A percentile compares a stretch with the other conserved stretches of the same genome.
These are phyloP conservation scores for Henningerozyma blattae DNA, from an alignment of 805 yeast genomes.

Conservation along the genomic window DNA sequence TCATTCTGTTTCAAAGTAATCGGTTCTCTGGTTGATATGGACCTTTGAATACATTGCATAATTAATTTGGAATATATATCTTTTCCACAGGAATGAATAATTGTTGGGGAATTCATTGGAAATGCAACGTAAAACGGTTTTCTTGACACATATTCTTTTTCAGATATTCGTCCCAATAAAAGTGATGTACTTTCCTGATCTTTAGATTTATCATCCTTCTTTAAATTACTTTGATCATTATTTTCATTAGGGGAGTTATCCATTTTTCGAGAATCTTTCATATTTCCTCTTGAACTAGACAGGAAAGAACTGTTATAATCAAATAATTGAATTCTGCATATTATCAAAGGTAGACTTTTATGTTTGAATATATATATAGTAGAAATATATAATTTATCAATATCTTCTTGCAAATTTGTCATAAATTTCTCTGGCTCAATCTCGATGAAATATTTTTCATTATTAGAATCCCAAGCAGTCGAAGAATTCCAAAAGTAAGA, in stretches of 20 bases:
- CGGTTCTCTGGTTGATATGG: slow-evolving; percentile 33
- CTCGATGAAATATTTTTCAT: slow-evolving; percentile 14
- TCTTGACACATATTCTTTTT: slow-evolving; percentile 38
- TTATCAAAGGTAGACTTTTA: slow-evolving; percentile 45
- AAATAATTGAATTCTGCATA: slow-evolving; percentile 58
- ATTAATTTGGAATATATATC: slow-evolving; percentile 41
- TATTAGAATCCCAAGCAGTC: slow-evolving; percentile 16
- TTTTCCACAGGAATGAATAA: slow-evolving; percentile 42
- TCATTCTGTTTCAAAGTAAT: slow-evolving; percentile 27
- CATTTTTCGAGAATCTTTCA: no score
- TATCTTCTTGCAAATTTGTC: slow-evolving; percentile 32
- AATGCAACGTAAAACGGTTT: slow-evolving; percentile 55
- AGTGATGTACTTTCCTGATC: no score
- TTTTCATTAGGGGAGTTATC: no score
- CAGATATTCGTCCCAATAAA: neutral
- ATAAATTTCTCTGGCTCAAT: slow-evolving; percentile 42
- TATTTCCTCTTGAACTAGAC: no score
- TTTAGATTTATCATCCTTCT: no score
- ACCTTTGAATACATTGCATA: slow-evolving; percentile 46
- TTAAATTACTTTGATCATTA: no score
- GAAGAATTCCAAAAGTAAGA: slow-evolving; percentile 27
- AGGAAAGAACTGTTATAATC: slow-evolving; percentile 29
- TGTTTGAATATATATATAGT: slow-evolving; percentile 58
- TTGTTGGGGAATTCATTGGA: slow-evolving; percentile 53
- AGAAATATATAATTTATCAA: slow-evolving; percentile 43